A percentile compares a stretch with the other conserved stretches of the same genome.
These are phyloP conservation scores for Ceratocystis diversiconidia DNA, from an alignment of 2,329 filamentous ascomycete species.

Conservation along the genomic window DNA sequence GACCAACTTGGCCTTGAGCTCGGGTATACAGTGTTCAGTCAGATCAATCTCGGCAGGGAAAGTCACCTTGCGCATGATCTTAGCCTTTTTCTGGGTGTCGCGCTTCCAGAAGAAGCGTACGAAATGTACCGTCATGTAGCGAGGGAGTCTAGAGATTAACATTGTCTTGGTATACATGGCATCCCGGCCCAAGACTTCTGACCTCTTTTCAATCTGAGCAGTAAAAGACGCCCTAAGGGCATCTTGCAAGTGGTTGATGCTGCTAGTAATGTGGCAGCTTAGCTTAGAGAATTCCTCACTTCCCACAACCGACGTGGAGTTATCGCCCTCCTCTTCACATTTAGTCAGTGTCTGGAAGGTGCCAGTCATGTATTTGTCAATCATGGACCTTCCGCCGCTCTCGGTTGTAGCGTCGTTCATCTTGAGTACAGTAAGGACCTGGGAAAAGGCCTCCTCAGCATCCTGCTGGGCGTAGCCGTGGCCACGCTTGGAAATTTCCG, in stretches of 20 bases:
- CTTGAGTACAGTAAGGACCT: conserved; percentile 73
- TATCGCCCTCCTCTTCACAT: conserved; percentile 69
- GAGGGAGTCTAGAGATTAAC: conserved; percentile 78
- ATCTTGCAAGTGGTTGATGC: conserved; percentile 81
- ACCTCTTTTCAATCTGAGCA: conserved; percentile 85
- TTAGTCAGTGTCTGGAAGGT: conserved; percentile 63
- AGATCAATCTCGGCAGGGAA: conserved; percentile 89
- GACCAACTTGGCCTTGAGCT: conserved; percentile 65
- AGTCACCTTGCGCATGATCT: conserved; percentile 97
- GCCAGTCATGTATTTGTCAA: conserved; percentile 83
- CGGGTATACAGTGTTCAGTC: conserved; percentile 89
- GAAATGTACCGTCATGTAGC: conserved; percentile 93
- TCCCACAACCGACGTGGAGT: conserved; percentile 55
- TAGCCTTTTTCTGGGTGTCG: conserved; percentile 93
- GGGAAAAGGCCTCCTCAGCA: conserved; percentile 95
- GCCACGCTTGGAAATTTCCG: conserved; percentile 69
- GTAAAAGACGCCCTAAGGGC: conserved; percentile 69
- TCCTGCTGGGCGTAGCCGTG: conserved; percentile 93
- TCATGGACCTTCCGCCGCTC: conserved; percentile 45
- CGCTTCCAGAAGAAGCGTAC: conserved; percentile 97
- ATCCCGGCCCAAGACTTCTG: conserved; percentile 60
- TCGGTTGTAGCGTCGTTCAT: conserved; percentile 1
- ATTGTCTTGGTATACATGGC: conserved; percentile 80
- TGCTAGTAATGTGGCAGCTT: conserved; percentile 82
- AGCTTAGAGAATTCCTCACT: conserved; percentile 77